Evolutionary conservation across 495 filamentous ascomycete species (phyloP).

Genomic region (Barbatosphaeria neglecta): DNA sequence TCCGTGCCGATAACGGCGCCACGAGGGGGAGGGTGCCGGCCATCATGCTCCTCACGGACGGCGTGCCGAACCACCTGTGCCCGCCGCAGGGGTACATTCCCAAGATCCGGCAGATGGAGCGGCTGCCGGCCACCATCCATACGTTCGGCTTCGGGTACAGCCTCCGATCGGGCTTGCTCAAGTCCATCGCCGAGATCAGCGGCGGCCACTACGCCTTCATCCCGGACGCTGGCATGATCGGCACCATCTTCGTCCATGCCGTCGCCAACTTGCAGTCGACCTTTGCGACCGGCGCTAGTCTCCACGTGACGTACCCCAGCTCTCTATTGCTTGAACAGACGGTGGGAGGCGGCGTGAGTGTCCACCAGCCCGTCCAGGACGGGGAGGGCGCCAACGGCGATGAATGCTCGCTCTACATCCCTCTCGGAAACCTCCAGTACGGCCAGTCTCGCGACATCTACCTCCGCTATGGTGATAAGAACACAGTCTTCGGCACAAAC

Average conservation of each 20-base stretch:
- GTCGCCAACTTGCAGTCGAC: conserved; percentile 36
- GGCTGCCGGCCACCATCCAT: conserved; percentile 26
- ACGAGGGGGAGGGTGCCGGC: conserved; percentile 20
- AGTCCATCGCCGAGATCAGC: conserved; percentile 30
- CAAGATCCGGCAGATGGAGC: conserved; percentile 20
- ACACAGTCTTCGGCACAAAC: neutral
- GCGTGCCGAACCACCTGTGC: conserved; percentile 27
- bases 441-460: conserved; percentile 36
- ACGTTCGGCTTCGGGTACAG: conserved; percentile 37
- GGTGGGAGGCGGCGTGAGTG: conserved; percentile 19
- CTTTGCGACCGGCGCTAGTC: conserved; percentile 21
- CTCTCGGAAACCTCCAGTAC: conserved; percentile 31
- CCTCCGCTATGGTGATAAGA: conserved; percentile 10
- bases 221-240: conserved; percentile 37
- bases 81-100: conserved; percentile 19
- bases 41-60: conserved; percentile 36
- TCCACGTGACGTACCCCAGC: conserved; percentile 20
- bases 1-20: conserved; percentile 5
- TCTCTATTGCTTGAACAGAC: conserved; percentile 19
- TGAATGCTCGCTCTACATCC: conserved; percentile 13
- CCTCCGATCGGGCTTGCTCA: conserved; percentile 28
- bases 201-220: conserved; percentile 36
- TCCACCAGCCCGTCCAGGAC: conserved; percentile 5
- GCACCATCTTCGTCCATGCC: conserved; percentile 34
- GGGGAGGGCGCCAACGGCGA: neutral